Evolutionary conservation across 495 filamentous ascomycete genomes (phyloP), one percentile per base, ranked within the genome.

Genomic region (Sordaria brevicollis): DNA sequence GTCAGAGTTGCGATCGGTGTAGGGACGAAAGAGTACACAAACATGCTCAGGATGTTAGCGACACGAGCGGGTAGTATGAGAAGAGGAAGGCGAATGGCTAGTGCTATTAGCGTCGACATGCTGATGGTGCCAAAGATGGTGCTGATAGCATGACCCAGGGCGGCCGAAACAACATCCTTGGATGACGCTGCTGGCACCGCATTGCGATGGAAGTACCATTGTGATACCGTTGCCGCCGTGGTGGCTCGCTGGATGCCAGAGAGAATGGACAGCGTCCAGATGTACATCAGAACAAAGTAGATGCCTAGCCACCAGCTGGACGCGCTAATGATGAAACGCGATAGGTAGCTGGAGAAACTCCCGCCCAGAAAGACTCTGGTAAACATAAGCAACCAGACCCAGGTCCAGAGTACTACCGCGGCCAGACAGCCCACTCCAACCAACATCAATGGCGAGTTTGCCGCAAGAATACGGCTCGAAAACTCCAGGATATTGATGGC

Each of bases 191-290:
- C 85, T 11, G 95, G 93, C 38, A 89, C 87, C 29, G 88, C 86
- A 68, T 96, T 89, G 67, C 95, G 92, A 80, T 98, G 94, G 79
- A 98, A 99, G 78, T 99, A 99, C 95, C 95, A 99, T 78, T 99
- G 96, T 21, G 91, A 94, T 38, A 98, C 95, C 11, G 94, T 96
- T 65, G 96, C 96, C 57, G 94, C 93, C 17, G 95, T 97, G 21
- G 93, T 93, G 43, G 92, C 87, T 69, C 95, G 90, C 76, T 98
- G 94, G 25, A 98, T 86, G 35, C 93, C 93, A 35, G 90, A 87
- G 74, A 93, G 86, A 68, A 98, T 87, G 21, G 91, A 91, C 21
- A 97, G 83, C 1, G 93, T 96, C 95, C 95, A 99, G 70, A 98
- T 84, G 75, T 97, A 99, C 81, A 97, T 90, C 43, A 98, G 81